phyloP scores from a whole-genome alignment of 208 protist species.

The Jaenimonas drosophilae region DNA sequence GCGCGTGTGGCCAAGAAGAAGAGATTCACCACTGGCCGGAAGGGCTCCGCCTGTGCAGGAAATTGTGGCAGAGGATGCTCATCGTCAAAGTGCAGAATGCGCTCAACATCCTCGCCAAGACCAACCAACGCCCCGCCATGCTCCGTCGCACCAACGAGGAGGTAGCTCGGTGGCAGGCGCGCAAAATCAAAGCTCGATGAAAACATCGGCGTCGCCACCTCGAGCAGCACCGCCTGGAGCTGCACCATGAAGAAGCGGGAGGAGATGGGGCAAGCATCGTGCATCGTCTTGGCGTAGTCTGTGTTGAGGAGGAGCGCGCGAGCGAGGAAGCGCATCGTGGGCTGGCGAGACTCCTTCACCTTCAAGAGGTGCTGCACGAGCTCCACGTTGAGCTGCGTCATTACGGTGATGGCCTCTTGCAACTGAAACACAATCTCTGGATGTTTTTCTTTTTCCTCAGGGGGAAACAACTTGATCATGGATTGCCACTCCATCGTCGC shows the following conservation, averaged over 20 bases:
- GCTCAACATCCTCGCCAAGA: conserved; percentile 49
- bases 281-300: conserved; percentile 72
- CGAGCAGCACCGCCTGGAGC: conserved; percentile 63
- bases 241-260: conserved; percentile 77
- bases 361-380: conserved; percentile 50
- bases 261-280: conserved; percentile 54
- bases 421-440: conserved; percentile 32
- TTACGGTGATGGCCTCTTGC: conserved; percentile 27
- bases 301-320: conserved; percentile 60
- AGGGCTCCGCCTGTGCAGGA: conserved; percentile 15
- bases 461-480: conserved; percentile 39
- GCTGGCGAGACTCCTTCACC: conserved; percentile 40
- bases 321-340: conserved; percentile 58
- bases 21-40: conserved; percentile 60
- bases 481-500: conserved; percentile 13
- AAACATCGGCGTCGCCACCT: conserved; percentile 63
- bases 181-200: conserved; percentile 5
- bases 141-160: conserved; percentile 30
- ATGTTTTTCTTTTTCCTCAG: conserved; percentile 22
- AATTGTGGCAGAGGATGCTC: conserved; percentile 42
- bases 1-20: conserved; percentile 72
- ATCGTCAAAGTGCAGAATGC: conserved; percentile 55
- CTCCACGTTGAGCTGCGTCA: conserved; percentile 34
- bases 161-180: conserved; percentile 47
- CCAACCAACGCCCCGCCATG: conserved; percentile 30